These are phyloP conservation scores for Neoscytalidium dimidiatum DNA, from an alignment of 2,329 filamentous ascomycete species.

Conservation along the genomic window DNA sequence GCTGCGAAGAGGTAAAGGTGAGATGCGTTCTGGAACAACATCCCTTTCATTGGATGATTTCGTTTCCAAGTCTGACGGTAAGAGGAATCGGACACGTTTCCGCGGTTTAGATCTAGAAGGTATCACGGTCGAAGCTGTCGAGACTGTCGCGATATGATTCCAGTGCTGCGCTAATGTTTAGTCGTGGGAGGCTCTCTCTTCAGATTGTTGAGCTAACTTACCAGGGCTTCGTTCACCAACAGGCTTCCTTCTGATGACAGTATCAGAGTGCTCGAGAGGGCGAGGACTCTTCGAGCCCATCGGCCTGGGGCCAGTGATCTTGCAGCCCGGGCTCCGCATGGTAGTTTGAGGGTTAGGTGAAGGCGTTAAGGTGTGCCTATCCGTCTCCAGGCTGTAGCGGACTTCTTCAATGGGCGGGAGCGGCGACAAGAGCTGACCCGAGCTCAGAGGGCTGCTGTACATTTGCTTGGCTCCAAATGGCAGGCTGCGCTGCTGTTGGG, in stretches of 20 bases:
- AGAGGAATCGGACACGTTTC: not conserved
- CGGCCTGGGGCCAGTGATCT: slow-evolving; percentile 47
- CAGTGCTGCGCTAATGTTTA: slow-evolving; percentile 7
- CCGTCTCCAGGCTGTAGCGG: slow-evolving; percentile 51
- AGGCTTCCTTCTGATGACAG: slow-evolving; percentile 46
- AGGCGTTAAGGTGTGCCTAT: slow-evolving; percentile 25
- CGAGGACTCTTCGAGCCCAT: slow-evolving; percentile 41
- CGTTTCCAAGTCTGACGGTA: not conserved
- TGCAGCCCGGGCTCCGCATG: slow-evolving; percentile 27
- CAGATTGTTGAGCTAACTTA: slow-evolving; percentile 25
- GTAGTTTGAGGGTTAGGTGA: not conserved
- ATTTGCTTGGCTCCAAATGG: slow-evolving; percentile 31
- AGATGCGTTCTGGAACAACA: not conserved
- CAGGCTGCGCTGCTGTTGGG: slow-evolving; percentile 4
- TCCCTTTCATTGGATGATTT: too few relatives aligned
- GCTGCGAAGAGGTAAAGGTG: not conserved
- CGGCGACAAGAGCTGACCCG: slow-evolving; percentile 39
- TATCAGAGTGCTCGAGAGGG: slow-evolving; percentile 59
- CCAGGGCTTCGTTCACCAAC: slow-evolving; percentile 25
- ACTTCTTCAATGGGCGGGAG: slow-evolving; percentile 56
- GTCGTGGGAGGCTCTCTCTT: not conserved
- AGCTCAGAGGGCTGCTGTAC: slow-evolving; percentile 40
- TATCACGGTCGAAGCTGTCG: slow-evolving; percentile 38
- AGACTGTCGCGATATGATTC: slow-evolving; percentile 34
- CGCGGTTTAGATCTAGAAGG: slow-evolving; percentile 31